These are phyloP conservation scores for Trametes sanguinea DNA, from an alignment of 768 basidiomycete species.

Conservation along the genomic window DNA sequence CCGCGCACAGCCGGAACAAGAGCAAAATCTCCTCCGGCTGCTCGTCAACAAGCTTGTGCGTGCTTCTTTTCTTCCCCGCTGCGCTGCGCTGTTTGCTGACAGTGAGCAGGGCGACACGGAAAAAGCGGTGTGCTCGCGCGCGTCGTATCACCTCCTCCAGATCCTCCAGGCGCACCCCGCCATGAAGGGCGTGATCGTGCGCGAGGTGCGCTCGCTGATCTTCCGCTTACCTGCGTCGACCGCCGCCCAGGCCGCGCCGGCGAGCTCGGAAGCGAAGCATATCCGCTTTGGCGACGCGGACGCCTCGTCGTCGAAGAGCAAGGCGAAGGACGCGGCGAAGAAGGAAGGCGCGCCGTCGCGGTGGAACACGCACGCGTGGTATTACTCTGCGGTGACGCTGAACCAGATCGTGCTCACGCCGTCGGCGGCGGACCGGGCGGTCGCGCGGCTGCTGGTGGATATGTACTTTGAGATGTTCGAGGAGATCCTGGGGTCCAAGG, in stretches of 20 bases:
- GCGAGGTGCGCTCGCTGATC: constrained; percentile 81
- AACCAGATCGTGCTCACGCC: constrained; percentile 83
- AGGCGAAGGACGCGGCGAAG: constrained; percentile 22
- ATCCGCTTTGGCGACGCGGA: constrained; percentile 52
- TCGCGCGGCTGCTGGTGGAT: constrained; percentile 78
- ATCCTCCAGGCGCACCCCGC: constrained; percentile 87
- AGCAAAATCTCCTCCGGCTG: constrained; percentile 90
- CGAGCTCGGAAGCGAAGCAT: constrained; percentile 41
- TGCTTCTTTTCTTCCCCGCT: constrained; percentile 11
- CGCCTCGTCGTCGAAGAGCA: constrained; percentile 19
- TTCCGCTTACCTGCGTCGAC: constrained; percentile 57
- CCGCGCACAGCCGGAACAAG: constrained; percentile 91
- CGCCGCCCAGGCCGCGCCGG: constrained; percentile 30
- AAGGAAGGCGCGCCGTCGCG: constrained; percentile 40
- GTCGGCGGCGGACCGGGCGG: constrained; percentile 62
- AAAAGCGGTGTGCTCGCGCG: constrained; percentile 82
- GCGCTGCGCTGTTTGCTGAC: not conserved
- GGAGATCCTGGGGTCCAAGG: constrained; percentile 74
- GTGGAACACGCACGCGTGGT: constrained; percentile 74
- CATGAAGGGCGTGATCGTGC: constrained; percentile 89
- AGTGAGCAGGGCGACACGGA: constrained; percentile 81
- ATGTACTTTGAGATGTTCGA: constrained; percentile 95
- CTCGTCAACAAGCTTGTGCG: constrained; percentile 92
- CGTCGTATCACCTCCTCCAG: constrained; percentile 87
- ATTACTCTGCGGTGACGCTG: constrained; percentile 92